Evolutionary conservation across 257 asterid species (phyloP).

Genomic region (Marsdenia floribunda): DNA sequence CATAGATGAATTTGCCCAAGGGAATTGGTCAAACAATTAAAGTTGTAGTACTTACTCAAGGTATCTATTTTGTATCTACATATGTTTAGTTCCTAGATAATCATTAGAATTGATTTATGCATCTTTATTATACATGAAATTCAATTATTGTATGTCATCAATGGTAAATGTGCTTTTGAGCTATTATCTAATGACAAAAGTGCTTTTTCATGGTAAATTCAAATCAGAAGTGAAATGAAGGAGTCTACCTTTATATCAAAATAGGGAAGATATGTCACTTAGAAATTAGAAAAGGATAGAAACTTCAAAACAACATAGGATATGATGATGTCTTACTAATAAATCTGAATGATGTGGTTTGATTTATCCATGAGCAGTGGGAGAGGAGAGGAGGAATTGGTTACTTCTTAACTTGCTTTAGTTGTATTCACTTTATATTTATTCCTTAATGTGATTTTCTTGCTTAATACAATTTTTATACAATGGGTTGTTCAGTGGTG

Average conservation of each 20-base stretch:
- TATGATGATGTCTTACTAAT: too few species aligned
- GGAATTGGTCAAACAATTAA: slow-evolving; percentile 93
- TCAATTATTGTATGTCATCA: not conserved
- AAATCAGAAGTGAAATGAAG: not conserved
- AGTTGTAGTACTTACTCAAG: slow-evolving; percentile 98
- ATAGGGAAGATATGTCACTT: not conserved
- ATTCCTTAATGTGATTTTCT: not conserved
- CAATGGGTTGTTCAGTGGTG: too few species aligned
- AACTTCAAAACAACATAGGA: not conserved
- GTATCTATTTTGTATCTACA: slow-evolving; percentile 23
- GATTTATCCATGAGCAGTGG: not conserved
- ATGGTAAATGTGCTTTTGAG: not conserved
- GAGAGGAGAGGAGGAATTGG: not conserved
- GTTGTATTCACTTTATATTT: not conserved
- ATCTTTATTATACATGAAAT: not conserved
- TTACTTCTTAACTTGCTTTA: not conserved
- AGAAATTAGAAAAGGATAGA: not conserved
- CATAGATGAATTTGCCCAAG: slow-evolving; percentile 92
- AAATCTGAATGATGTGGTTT: not conserved
- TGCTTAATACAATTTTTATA: not conserved
- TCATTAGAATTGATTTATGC: not conserved
- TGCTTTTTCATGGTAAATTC: not conserved
- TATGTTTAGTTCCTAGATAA: not conserved
- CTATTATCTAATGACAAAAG: too few species aligned
- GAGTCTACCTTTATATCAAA: not conserved